A percentile compares a stretch with the other conserved stretches of the same genome.
Evolutionary conservation across 2,329 filamentous ascomycete genomes (phyloP).

Genomic region (Talaromyces sp.): DNA sequence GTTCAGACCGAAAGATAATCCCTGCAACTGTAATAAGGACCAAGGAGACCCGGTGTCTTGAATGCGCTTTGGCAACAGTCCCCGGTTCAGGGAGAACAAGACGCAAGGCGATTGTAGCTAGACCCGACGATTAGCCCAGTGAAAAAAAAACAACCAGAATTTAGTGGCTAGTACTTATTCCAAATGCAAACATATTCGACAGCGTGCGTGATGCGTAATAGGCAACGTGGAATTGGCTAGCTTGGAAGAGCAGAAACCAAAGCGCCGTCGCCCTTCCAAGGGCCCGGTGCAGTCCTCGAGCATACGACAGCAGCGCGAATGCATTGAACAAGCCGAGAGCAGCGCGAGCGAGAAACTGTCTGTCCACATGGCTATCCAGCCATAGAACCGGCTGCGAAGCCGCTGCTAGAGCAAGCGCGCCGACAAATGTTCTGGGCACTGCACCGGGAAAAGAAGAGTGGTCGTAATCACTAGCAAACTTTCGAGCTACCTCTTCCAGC

Average conservation of each 20-base stretch:
- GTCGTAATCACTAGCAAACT: conserved; percentile 65
- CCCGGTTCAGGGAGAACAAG: conserved; percentile 46
- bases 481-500: not conserved
- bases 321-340: conserved; percentile 75
- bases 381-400: conserved; percentile 63
- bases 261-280: conserved; percentile 65
- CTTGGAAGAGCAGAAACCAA: conserved; percentile 77
- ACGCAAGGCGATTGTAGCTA: conserved; percentile 40
- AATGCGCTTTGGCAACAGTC: conserved; percentile 24
- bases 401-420: conserved; percentile 70
- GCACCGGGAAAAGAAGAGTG: conserved; percentile 87
- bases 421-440: conserved; percentile 86
- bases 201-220: conserved; percentile 90
- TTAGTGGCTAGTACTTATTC: conserved; percentile 59
- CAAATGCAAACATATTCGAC: conserved; percentile 96
- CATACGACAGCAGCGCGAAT: conserved; percentile 62
- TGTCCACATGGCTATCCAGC: conserved; percentile 54
- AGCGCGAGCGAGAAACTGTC: conserved; percentile 61
- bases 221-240: conserved; percentile 83
- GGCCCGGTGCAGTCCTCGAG: conserved; percentile 56
- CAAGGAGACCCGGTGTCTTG: conserved; percentile 61
- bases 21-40: conserved; percentile 74
- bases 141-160: not conserved
- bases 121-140: not conserved
- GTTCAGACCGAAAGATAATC: conserved; percentile 82